These are phyloP conservation scores for Cercophora scortea DNA, from an alignment of 495 filamentous ascomycete genomes.

Conservation along the genomic window DNA sequence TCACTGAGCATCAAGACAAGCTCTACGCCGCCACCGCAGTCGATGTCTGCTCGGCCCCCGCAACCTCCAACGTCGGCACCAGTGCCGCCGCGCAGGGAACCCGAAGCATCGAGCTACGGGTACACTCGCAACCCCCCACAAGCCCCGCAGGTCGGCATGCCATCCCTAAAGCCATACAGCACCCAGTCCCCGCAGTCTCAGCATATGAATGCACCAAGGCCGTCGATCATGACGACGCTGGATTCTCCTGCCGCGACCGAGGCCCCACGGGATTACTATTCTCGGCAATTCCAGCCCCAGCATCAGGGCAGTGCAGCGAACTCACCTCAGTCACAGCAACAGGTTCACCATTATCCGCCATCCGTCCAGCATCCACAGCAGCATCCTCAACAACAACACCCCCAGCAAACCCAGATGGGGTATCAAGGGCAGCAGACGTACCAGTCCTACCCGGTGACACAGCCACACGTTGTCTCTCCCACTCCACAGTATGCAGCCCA, in stretches of 20 bases:
- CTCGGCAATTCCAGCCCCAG: conserved; percentile 20
- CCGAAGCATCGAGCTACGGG: conserved; percentile 25
- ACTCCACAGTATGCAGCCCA: conserved; percentile 19
- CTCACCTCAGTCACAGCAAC: conserved; percentile 34
- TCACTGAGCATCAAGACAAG: conserved; percentile 25
- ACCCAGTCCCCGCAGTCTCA: conserved; percentile 34
- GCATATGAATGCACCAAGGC: conserved; percentile 28
- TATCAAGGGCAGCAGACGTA: conserved; percentile 9
- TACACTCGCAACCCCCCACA: conserved; percentile 30
- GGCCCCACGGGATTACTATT: conserved; percentile 35
- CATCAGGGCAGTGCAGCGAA: conserved; percentile 25
- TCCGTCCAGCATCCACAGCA: conserved; percentile 20
- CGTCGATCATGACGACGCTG: conserved; percentile 20
- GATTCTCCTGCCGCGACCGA: conserved; percentile 19
- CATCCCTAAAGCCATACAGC: conserved; percentile 40
- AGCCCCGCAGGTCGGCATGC: conserved; percentile 33
- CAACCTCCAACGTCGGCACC: conserved; percentile 23
- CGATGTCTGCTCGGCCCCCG: conserved; percentile 28
- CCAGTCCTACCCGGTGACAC: conserved; percentile 8
- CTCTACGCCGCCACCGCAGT: conserved; percentile 37
- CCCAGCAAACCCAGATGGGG: conserved; percentile 6
- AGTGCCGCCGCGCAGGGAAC: conserved; percentile 28
- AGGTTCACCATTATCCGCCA: conserved; percentile 31
- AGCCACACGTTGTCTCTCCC: conserved; percentile 18
- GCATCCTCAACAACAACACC: conserved; percentile 12